Base-by-base conservation (phyloP, 208 protist genomes). In the Acanthamoeba divionensis region DNA sequence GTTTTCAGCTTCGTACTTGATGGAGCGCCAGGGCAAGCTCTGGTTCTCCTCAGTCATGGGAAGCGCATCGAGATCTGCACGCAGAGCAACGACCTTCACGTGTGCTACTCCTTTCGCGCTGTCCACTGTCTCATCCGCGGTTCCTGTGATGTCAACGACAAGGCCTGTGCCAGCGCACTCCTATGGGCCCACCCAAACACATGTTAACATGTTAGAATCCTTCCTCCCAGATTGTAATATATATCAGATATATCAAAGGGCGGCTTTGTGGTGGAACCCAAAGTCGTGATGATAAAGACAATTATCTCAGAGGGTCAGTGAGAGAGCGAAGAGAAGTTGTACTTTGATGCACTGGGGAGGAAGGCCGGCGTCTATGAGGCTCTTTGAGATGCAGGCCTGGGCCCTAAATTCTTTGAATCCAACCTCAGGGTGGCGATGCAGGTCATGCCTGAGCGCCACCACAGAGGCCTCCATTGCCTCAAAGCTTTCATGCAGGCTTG, bases 61-160 rank as follows among this genome's bases (percentile, higher is more conserved):
- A 48, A 93, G 89, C 18, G 63, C 89, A 45, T 93, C 91, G 24
- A 93, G 44, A 83, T 93, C 91, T 1, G 91, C 48, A 1, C 91
- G 77, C 54, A 93, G 86, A 4, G 90, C 90, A 12, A 92, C 38
- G 31, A 87, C 44, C n/a, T n/a, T 48, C 26, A n/a, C 48, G 66
- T 60, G 38, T 54, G 69, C 26, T 13, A 91, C 60, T 48, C 41
- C 41, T 24, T 9, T 6, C 31, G 50, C 73, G 12, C 44, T 41
- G 0, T 7, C n/a, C 1, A 55, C 66, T 50, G 26, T 67, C 12
- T 31, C 66, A 2, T 71, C 47, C n/a, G 60, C 88, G 9, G 88
- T 91, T 41, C 88, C 88, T 13, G 12, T 10, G 26, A 91, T 82
- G 88, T 91, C 88, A 1, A 41, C 88, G 44, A 85, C 71, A 4